Conservation (phyloP, 441 rosid genomes). For the Iberis amara region DNA sequence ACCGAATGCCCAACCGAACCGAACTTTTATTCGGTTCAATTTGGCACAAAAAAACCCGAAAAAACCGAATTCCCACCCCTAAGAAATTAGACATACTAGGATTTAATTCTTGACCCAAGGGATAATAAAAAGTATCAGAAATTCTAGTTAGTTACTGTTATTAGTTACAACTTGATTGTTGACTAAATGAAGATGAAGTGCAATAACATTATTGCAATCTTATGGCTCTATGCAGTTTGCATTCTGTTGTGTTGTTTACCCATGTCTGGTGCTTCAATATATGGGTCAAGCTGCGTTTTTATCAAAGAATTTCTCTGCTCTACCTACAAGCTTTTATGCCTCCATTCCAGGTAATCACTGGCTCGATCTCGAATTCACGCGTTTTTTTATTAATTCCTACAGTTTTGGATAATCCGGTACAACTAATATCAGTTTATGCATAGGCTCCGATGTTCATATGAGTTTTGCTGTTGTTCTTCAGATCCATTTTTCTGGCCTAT, state of each 20-base stretch:
- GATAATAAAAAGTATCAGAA: too few species aligned
- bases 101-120: too few species aligned
- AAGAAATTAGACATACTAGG: too few species aligned
- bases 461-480: conserved; percentile 29
- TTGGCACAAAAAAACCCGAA: too few species aligned
- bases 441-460: neutral
- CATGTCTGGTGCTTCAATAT: conserved; percentile 91
- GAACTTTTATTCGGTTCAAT: too few species aligned
- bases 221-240: conserved; percentile 57
- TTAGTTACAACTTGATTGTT: too few species aligned
- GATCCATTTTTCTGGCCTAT: conserved; percentile 72
- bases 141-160: too few species aligned
- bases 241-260: conserved; percentile 63
- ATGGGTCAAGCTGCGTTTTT: conserved; percentile 96
- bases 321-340: conserved; percentile 60
- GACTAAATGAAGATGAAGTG: too few species aligned
- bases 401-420: too few species aligned
- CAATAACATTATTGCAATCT: conserved; percentile 21
- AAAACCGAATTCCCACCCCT: too few species aligned
- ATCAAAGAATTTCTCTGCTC: conserved; percentile 60
- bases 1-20: too few species aligned
- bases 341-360: conserved; percentile 73
- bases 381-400: conserved; percentile 1
- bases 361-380: conserved; percentile 9
- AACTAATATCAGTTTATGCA: too few species aligned